A percentile compares a stretch with the other conserved stretches of the same genome.
Conservation (phyloP, 2,329 filamentous ascomycete species). For the Penicillium sp. region DNA sequence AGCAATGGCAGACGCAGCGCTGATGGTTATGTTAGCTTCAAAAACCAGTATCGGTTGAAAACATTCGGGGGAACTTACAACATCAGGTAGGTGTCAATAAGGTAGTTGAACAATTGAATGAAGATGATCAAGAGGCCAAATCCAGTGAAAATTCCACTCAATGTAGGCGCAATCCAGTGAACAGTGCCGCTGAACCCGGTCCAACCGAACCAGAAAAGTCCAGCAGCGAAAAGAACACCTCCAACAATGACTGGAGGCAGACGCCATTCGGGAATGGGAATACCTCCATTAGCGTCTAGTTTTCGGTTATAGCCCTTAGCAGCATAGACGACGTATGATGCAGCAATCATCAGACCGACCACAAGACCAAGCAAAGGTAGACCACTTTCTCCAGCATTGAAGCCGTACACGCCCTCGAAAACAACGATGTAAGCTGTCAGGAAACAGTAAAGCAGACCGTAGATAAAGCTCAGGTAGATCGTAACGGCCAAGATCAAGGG, state of each 20-base stretch:
- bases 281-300: conserved; percentile 59
- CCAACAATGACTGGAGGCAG: conserved; percentile 56
- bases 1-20: conserved; percentile 55
- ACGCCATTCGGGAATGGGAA: conserved; percentile 60
- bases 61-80: conserved; percentile 35
- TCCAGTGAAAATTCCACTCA: conserved; percentile 55
- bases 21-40: conserved; percentile 14
- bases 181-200: conserved; percentile 55
- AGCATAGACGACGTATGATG: conserved; percentile 55
- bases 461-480: conserved; percentile 42
- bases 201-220: conserved; percentile 80
- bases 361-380: conserved; percentile 87
- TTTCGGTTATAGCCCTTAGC: conserved; percentile 46
- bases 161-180: conserved; percentile 42
- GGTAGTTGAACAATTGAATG: conserved; percentile 59
- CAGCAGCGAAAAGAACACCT: conserved; percentile 55
- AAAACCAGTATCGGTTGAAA: no score
- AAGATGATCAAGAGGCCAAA: conserved; percentile 62
- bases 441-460: conserved; percentile 38
- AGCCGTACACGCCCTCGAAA: conserved; percentile 61
- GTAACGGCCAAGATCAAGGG: conserved; percentile 45
- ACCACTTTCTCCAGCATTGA: conserved; percentile 69
- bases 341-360: conserved; percentile 68
- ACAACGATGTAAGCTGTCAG: conserved; percentile 40
- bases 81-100: conserved; percentile 62